Base-by-base conservation (phyloP, 1,284 basidiomycete species). In the Tremellales sp. region DNA sequence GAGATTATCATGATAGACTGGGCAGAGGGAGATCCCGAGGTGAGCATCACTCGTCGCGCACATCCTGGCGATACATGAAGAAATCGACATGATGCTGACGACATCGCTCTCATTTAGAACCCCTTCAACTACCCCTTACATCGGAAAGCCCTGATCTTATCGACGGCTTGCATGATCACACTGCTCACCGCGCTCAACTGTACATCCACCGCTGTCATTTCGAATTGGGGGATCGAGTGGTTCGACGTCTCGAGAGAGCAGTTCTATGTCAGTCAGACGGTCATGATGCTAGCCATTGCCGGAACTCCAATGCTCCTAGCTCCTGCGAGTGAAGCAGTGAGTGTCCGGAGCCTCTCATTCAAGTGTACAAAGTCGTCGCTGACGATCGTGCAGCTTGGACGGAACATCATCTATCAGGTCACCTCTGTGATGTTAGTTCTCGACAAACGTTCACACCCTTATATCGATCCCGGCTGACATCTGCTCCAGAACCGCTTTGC, bases 271-370 rank as follows among this genome's bases (percentile, higher is more conserved):
- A 48, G 46, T 21, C 35, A 62, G 11, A 64, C 64, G 2, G 39
- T 67, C 15, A 58, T 58, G 29, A 54, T 73, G 43, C 31, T 71
- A 21, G 53, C 60, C 0, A 62, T 71, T 17, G 54, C 64, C 8
- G 56, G 69, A 37, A 64, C 68, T 0, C 72, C 72, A 10, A 48
- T 74, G 24, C 52, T 64, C 1, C 57, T 74, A 21, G 72, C 72
- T 2, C 72, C 72, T 2, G 39, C 70, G 17, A 67, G 64, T 39
- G 72, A 74, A 50, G 56, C 65, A 24, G 61, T 67, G 40, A 50
- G 64, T 56, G 8, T 4, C 33, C 33, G 45, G 26, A 45, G n/a
- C n/a, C n/a, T n/a, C n/a, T n/a, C n/a, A n/a, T n/a, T n/a, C n/a
- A n/a, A n/a, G n/a, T n/a, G n/a, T n/a, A n/a, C n/a, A n/a, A n/a